Conservation (phyloP, 306 rosid genomes). For the Cucumis cinereus region DNA sequence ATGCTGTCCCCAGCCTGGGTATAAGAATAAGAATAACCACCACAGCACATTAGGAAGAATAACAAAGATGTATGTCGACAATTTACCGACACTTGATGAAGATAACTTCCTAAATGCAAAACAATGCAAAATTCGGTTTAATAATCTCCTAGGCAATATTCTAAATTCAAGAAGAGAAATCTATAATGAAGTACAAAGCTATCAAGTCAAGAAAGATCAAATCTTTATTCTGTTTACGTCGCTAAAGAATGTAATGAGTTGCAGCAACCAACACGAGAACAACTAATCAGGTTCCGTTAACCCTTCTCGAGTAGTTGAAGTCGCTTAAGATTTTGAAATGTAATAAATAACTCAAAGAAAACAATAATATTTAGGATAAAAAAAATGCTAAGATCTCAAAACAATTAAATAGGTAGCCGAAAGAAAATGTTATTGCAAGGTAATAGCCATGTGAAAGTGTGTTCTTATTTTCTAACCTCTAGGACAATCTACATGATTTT, state of each 20-base stretch:
- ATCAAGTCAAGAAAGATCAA: not conserved
- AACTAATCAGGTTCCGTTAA: not conserved
- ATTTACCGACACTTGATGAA: not conserved
- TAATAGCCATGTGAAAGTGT: not conserved
- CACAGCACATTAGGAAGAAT: conserved; percentile 7
- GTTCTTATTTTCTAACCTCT: no score
- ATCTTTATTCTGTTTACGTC: not conserved
- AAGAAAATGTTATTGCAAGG: not conserved
- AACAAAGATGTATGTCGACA: not conserved
- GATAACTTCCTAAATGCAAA: not conserved
- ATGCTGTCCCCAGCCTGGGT: conserved; percentile 73
- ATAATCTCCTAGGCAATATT: not conserved
- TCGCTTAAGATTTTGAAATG: not conserved
- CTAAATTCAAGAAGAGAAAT: not conserved
- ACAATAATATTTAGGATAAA: not conserved
- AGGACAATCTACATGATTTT: not conserved
- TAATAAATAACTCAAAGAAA: not conserved
- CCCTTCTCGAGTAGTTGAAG: not conserved
- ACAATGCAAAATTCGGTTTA: not conserved
- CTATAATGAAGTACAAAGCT: not conserved
- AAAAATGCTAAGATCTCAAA: not conserved
- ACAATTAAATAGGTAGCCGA: not conserved
- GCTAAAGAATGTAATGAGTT: not conserved
- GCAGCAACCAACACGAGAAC: not conserved
- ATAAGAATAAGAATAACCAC: conserved; percentile 7